Evolutionary conservation across 164 flowering plant species (phyloP).

Genomic region (Nelumbo lutea): DNA sequence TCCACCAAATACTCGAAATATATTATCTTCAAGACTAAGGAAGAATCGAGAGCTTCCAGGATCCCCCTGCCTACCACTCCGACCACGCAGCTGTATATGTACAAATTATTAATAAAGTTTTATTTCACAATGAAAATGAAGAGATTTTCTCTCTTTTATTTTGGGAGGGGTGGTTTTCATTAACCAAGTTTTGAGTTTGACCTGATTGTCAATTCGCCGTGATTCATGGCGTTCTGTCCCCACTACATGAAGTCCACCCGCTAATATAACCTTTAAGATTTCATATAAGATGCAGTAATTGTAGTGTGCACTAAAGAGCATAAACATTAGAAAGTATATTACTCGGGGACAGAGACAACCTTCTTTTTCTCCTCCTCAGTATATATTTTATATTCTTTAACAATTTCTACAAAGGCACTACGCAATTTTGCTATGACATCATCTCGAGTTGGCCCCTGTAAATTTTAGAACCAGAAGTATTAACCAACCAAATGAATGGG

Average conservation of each 20-base stretch:
- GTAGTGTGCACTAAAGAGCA: background rate
- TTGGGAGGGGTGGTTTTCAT: background rate
- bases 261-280: constrained; percentile 64
- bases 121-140: background rate
- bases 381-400: constrained; percentile 66
- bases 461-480: constrained; percentile 5
- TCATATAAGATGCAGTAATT: constrained; percentile 9
- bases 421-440: constrained; percentile 81
- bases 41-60: constrained; percentile 98
- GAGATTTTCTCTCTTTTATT: background rate
- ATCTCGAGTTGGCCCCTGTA: constrained; percentile 84
- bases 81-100: constrained; percentile 74
- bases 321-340: constrained; percentile 3
- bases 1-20: constrained; percentile 94
- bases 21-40: constrained; percentile 97
- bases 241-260: constrained; percentile 98
- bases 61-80: constrained; percentile 98
- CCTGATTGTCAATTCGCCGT: constrained; percentile 98
- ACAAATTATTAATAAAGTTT: constrained; percentile 3
- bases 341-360: constrained; percentile 33
- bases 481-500: constrained; percentile 3
- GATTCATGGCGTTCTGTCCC: constrained; percentile 99
- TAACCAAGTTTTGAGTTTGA: constrained; percentile 15
- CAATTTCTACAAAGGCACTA: constrained; percentile 58
- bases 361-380: constrained; percentile 82